Conservation (phyloP, 768 basidiomycete genomes). For the Nidularia pulvinata region DNA sequence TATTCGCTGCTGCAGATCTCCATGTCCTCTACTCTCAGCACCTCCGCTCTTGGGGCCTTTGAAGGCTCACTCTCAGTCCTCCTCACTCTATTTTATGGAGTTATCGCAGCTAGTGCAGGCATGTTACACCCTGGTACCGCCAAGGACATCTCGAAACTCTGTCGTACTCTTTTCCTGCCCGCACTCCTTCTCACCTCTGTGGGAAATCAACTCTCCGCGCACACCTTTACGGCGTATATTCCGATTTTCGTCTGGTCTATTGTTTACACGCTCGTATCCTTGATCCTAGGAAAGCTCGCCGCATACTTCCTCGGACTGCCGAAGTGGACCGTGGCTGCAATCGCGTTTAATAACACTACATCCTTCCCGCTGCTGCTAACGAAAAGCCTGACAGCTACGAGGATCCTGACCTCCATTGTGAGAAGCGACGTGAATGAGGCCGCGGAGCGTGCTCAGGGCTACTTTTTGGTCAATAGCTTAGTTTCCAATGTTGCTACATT, state of each 20-base stretch:
- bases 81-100: slow-evolving; percentile 5
- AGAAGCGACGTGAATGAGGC: slow-evolving; percentile 1
- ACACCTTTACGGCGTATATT: slow-evolving; percentile 1
- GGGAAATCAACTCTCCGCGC: slow-evolving; percentile 1
- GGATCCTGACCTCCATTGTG: slow-evolving; percentile 2
- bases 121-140: slow-evolving; percentile 5
- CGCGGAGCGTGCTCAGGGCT: slow-evolving; percentile 4
- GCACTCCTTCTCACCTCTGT: slow-evolving; percentile 5
- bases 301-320: slow-evolving; percentile 3
- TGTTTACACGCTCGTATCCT: neutral
- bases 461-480: slow-evolving; percentile 7
- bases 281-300: slow-evolving; percentile 2
- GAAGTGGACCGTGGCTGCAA: slow-evolving; percentile 2
- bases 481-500: slow-evolving; percentile 6
- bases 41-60: slow-evolving; percentile 3
- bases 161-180: slow-evolving; percentile 7
- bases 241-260: slow-evolving; percentile 5
- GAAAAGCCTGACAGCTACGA: slow-evolving; percentile 3
- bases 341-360: slow-evolving; percentile 7
- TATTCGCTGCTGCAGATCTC: neutral
- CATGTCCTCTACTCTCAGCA: slow-evolving; percentile 3
- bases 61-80: slow-evolving; percentile 7
- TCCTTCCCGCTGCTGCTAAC: slow-evolving; percentile 7
- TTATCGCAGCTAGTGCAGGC: slow-evolving; percentile 5
- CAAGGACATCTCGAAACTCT: slow-evolving; percentile 3